Evolutionary conservation across 345 rosid species (phyloP), one percentile per base, ranked within the genome.

Genomic region (Populus nigra): DNA sequence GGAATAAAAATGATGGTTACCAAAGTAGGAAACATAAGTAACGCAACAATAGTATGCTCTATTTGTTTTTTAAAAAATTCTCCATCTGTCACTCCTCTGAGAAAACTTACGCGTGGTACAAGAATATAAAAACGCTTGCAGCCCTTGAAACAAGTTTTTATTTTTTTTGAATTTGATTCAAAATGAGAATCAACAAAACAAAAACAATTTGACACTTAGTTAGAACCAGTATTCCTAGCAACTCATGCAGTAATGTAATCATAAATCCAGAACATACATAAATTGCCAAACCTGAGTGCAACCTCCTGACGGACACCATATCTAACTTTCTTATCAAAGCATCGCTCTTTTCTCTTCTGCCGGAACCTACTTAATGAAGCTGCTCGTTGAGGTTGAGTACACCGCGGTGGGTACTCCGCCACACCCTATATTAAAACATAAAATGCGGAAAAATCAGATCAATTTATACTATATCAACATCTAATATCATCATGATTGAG

Each of bases 301-400:
- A 95, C 99, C 87, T 95, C 98, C 84, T 93, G 98, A 71, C 99
- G 98, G 77, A 95, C 99, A 76, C 90, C 81, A 75, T 95, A 95
- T 88, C 99, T 78, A 47, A 95, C 96, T 92, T 95, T 95, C 93
- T 91, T 95, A 71, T 91, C 95, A 81, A 89, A 93, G 85, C 95
- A 90, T 22, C 99, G 87, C 80, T 94, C 94, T 86, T 89, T 93
- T 74, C 97, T 91, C 91, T 94, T 94, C 89, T 93, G 93, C 50
- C 98, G 88, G 70, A 94, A 94, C 86, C 99, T 90, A 82, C 83
- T 84, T 82, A 94, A 84, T 1, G 98, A 94, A 55, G 97, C 97
- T 23, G 87, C 98, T 80, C 98, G 88, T 69, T 94, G 98, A 11
- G 97, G 97, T 82, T 88, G 94, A 80, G 85, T 87, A 86, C 84